Base-by-base conservation (phyloP, 2,329 filamentous ascomycete species). In the Xylariaceae sp. region DNA sequence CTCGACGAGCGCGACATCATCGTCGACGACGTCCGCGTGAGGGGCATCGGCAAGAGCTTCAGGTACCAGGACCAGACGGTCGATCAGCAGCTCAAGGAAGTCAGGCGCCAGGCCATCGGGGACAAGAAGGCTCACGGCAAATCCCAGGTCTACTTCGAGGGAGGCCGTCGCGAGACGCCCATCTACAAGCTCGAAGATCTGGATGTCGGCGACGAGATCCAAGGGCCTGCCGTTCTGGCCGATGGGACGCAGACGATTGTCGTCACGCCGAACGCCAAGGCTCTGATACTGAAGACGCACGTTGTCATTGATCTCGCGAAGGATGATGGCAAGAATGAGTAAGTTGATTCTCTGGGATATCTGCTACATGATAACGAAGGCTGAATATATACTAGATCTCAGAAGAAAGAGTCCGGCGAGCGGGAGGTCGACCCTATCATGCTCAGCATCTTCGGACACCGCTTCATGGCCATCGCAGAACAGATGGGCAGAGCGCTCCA, bases 191-290 rank as follows among this genome's bases (percentile, higher is more conserved):
- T 96, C 0, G 79, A 85, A 46, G 76, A 87, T 43, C 69, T 96
- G 9, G 66, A 70, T 1, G 70, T 86, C 5, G 87, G 88, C 2
- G 80, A 88, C 44, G 76, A 78, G 14, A 69, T 95, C 38, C 68
- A 73, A 34, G 89, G 89, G 0, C 89, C 89, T 1, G 88, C 88
- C 0, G 86, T 95, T 63, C 74, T 95, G 41, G 87, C 87, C 2
- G 89, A 90, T 55, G 83, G 83, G 7, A 89, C 85, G 1, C 90
- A 96, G 62, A 97, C 90, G 0, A 92, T 97, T 46, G 86, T 96
- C 0, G 81, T 96, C 3, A 85, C 86, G 0, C 90, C 89, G 0
- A 76, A 76, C 19, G 78, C 88, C 2, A 77, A 78, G 15, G 90
- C 89, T 0, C 65, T 88, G 16, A 71, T 95, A 21, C 80, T 94